Evolutionary conservation across 2,329 filamentous ascomycete species (phyloP), one percentile per base, ranked within the genome.

Genomic region (Arthroderma sp.): DNA sequence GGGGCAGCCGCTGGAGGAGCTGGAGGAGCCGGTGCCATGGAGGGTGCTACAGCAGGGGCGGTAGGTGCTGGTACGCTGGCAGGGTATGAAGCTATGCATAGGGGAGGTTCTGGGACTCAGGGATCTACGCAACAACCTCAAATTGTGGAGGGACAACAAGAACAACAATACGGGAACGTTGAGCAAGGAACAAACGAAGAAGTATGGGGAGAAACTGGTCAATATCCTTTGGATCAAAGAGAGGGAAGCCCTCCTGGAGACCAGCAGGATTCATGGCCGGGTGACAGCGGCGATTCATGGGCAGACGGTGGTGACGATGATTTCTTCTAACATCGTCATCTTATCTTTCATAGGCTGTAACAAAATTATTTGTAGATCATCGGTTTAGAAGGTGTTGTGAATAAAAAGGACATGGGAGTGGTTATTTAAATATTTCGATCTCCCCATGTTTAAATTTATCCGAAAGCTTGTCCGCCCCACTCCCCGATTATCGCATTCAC

Each of bases 61-160:
- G 74, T 74, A 28, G 78, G 81, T 4, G 81, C 80, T 4, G 81
- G 81, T 5, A 77, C 79, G 1, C 78, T 84, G 72, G 81, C 80
- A 35, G 82, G 81, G 2, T 83, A 82, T 63, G 82, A 84, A 66
- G 80, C 81, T 3, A 81, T 84, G 79, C 78, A 80, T 60, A 68
- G 79, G 60, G 76, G 77, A 1, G 37, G 53, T 28, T 17, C 49
- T 51, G 56, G 54, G 4, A 17, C 38, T 7, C 57, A 59, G 21
- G 38, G 21, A 13, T 51, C 59, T 13, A 21, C 56, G 21, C 56
- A 64, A 11, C 61, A 62, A 47, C 31, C 53, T 61, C 54, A 49
- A 56, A 44, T 56, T 55, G 43, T 55, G 47, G 31, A 43, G 15
- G 25, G 52, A 28, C 19, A 56, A 37, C 31, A 23, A 11, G 43